Evolutionary conservation across 345 rosid genomes (phyloP).

Genomic region (Microthlaspi erraticum): DNA sequence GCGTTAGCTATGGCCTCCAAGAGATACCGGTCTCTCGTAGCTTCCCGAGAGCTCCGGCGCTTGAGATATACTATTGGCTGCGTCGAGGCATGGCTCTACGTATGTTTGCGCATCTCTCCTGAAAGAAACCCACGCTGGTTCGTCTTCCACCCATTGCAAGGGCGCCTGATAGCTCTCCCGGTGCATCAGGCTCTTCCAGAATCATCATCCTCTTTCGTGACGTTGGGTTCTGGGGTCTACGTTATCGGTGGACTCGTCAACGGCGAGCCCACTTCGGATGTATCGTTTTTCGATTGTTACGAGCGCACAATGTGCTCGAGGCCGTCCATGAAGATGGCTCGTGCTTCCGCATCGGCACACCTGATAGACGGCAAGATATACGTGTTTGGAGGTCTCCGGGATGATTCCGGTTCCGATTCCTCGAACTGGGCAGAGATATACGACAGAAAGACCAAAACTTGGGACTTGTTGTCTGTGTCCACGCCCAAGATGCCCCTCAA

Average conservation of each 20-base stretch:
- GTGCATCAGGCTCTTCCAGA: too few relatives aligned
- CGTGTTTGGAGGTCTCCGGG: not conserved
- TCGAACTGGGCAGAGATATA: not conserved
- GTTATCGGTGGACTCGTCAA: too few relatives aligned
- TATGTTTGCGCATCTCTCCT: too few relatives aligned
- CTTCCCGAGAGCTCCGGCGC: constrained; percentile 42
- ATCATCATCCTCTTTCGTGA: too few relatives aligned
- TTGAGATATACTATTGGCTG: too few relatives aligned
- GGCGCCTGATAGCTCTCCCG: too few relatives aligned
- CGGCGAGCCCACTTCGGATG: not conserved
- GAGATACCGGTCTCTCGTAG: constrained; percentile 38
- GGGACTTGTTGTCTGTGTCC: not conserved
- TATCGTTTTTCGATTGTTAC: not conserved
- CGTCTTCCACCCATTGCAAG: too few relatives aligned
- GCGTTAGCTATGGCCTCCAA: too few relatives aligned
- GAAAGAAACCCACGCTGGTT: too few relatives aligned
- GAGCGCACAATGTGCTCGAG: not conserved
- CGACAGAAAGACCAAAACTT: not conserved
- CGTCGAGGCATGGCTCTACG: too few relatives aligned
- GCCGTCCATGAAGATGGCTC: not conserved
- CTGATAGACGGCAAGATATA: not conserved
- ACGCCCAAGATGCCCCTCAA: not conserved
- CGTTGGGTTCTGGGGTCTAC: too few relatives aligned
- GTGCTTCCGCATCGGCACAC: not conserved
- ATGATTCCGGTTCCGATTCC: not conserved